Evolutionary conservation across 441 rosid species (phyloP).

Genomic region (Bocquillonia castaneifolia): DNA sequence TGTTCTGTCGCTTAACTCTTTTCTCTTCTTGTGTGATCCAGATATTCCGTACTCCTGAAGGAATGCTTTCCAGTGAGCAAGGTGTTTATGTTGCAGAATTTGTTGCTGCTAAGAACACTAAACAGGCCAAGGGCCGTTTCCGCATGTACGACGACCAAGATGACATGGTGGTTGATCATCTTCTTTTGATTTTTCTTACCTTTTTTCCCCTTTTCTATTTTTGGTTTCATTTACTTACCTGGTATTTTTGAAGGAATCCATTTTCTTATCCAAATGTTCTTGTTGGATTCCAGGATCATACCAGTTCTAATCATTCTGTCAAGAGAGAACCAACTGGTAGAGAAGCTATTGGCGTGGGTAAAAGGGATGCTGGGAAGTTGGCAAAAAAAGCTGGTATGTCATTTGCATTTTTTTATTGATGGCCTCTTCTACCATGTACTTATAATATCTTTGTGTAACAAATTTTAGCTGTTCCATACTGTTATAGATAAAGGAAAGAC

Average conservation of each 20-base stretch:
- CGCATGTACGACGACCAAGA: constrained; percentile 48
- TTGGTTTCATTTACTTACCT: constrained; percentile 9
- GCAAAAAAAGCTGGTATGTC: constrained; percentile 71
- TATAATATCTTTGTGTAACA: background rate
- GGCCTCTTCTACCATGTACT: constrained; percentile 4
- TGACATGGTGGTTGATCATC: constrained; percentile 42
- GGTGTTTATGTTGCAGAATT: constrained; percentile 91
- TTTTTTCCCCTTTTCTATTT: constrained; percentile 10
- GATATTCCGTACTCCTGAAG: constrained; percentile 89
- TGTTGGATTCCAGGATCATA: constrained; percentile 37
- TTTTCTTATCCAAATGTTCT: background rate
- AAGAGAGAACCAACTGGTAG: constrained; percentile 61
- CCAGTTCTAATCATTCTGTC: constrained; percentile 44
- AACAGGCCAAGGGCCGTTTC: constrained; percentile 58
- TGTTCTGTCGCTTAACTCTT: background rate
- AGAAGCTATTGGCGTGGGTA: constrained; percentile 53
- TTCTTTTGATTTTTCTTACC: background rate
- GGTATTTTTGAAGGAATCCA: constrained; percentile 5
- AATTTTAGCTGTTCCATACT: constrained; percentile 16
- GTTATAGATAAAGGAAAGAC: constrained; percentile 81
- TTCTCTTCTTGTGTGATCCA: constrained; percentile 17
- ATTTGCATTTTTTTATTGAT: constrained; percentile 20
- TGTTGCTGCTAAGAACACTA: constrained; percentile 61
- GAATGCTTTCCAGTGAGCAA: constrained; percentile 83
- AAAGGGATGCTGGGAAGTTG: constrained; percentile 61